phyloP scores from a whole-genome alignment of 78 protist genomes.

The Guillardia theta region DNA sequence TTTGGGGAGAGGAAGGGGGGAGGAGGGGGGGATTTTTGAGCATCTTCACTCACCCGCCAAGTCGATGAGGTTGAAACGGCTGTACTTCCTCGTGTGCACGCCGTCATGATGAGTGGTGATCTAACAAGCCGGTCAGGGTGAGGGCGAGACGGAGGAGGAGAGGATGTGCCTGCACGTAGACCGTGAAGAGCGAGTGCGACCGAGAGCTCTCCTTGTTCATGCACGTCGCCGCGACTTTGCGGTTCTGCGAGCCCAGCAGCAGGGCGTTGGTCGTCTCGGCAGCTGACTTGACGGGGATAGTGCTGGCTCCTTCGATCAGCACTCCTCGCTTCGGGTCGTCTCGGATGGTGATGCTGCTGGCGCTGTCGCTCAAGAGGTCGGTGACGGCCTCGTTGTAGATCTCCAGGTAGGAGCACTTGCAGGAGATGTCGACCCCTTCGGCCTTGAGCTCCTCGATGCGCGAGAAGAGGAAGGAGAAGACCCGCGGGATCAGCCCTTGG shows the following conservation, averaged over 20 bases:
- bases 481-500: not conserved
- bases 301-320: not conserved
- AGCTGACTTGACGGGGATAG: not conserved
- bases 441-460: not conserved
- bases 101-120: not conserved
- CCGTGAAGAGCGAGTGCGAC: slow-evolving; percentile 74
- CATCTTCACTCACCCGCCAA: slow-evolving; percentile 70
- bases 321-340: not conserved
- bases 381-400: slow-evolving; percentile 69
- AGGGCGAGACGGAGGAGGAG: no score
- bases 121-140: no score
- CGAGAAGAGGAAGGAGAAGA: not conserved
- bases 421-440: not conserved
- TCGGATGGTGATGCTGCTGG: not conserved
- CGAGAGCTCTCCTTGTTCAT: slow-evolving; percentile 63
- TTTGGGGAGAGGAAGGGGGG: no score
- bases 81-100: not conserved
- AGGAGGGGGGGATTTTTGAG: no score
- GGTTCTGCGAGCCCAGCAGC: not conserved
- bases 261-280: not conserved
- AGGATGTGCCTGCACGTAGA: slow-evolving; percentile 44
- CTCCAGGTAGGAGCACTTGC: slow-evolving; percentile 54
- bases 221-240: slow-evolving; percentile 55
- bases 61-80: slow-evolving; percentile 57
- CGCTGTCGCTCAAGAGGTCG: slow-evolving; percentile 50